Conservation (phyloP, 169 alveolate species). For the Eimeria necatrix region DNA sequence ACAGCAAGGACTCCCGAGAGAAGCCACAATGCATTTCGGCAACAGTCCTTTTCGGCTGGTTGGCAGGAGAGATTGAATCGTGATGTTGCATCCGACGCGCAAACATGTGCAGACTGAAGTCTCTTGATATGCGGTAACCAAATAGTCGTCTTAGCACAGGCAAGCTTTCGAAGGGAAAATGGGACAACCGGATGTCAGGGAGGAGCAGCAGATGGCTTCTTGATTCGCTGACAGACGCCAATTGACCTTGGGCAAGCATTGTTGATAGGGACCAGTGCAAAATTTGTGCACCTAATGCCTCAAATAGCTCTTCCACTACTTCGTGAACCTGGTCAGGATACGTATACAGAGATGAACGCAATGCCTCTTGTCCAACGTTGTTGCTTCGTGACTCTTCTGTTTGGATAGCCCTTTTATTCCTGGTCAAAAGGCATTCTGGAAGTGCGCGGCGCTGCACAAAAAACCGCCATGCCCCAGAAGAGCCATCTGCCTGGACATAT, state of each 20-base stretch:
- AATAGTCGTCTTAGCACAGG: constrained; percentile 38
- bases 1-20: constrained; percentile 26
- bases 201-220: constrained; percentile 52
- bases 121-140: constrained; percentile 62
- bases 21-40: constrained; percentile 67
- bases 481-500: constrained; percentile 28
- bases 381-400: neutral
- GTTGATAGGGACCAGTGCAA: constrained; percentile 41
- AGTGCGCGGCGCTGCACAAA: constrained; percentile 77
- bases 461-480: constrained; percentile 37
- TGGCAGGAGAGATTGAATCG: neutral
- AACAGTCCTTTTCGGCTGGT: constrained; percentile 34
- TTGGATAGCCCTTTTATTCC: neutral
- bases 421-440: constrained; percentile 60
- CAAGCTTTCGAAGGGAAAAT: constrained; percentile 63
- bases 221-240: constrained; percentile 10
- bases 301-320: constrained; percentile 27
- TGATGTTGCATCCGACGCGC: constrained; percentile 69
- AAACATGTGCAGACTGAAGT: constrained; percentile 73
- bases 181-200: constrained; percentile 67
- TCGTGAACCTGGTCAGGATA: constrained; percentile 34
- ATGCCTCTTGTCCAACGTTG: neutral
- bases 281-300: constrained; percentile 53
- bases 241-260: constrained; percentile 52
- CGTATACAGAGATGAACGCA: neutral